Evolutionary conservation across 805 yeast species (phyloP).

Genomic region (Starmerella geochares): DNA sequence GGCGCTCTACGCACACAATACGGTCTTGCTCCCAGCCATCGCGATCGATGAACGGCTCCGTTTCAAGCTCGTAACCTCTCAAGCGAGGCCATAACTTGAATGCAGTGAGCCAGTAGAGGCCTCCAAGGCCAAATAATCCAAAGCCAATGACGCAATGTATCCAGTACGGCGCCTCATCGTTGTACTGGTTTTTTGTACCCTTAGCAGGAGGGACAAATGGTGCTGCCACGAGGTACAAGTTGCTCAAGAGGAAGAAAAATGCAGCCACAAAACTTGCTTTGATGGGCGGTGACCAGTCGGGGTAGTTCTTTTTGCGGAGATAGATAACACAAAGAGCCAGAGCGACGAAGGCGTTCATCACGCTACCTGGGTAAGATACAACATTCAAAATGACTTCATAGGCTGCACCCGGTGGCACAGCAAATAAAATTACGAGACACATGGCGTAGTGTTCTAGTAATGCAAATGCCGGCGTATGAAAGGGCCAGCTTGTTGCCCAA

Average conservation of each 20-base stretch:
- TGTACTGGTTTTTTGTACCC: conserved; percentile 42
- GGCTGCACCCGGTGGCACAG: conserved; percentile 82
- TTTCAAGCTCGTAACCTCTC: conserved; percentile 23
- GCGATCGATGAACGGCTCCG: conserved; percentile 8
- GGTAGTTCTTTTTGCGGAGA: conserved; percentile 26
- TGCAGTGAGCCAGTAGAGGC: conserved; percentile 57
- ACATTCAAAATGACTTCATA: conserved; percentile 69
- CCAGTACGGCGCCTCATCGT: conserved; percentile 54
- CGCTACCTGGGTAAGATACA: conserved; percentile 70
- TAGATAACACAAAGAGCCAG: conserved; percentile 52
- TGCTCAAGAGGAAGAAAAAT: conserved; percentile 52
- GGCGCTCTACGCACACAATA: neutral
- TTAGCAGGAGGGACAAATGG: conserved; percentile 70
- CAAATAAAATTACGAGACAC: conserved; percentile 60
- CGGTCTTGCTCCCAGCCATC: conserved; percentile 14
- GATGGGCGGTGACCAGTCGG: conserved; percentile 61
- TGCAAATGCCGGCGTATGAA: conserved; percentile 63
- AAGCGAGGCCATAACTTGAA: conserved; percentile 45
- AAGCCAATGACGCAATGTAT: conserved; percentile 71
- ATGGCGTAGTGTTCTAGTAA: conserved; percentile 66
- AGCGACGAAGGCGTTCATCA: conserved; percentile 57
- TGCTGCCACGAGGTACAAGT: conserved; percentile 59
- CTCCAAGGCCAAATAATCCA: conserved; percentile 54
- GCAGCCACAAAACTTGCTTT: conserved; percentile 33
- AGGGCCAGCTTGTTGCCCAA: conserved; percentile 62